These are phyloP conservation scores for Nigrograna mackinnonii DNA, from an alignment of 2,329 filamentous ascomycete species.

Conservation along the genomic window DNA sequence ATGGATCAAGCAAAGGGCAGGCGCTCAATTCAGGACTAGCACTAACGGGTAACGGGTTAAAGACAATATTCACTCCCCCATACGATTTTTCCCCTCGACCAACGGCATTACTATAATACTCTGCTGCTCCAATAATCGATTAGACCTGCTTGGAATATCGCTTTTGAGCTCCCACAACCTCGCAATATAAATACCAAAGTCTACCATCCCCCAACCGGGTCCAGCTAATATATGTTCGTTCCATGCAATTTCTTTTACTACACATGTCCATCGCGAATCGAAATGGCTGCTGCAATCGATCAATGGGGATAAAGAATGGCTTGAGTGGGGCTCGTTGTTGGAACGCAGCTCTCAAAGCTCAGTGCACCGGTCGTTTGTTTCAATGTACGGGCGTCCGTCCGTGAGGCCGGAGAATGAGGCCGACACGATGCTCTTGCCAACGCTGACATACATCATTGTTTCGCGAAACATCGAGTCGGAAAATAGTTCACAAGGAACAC, in stretches of 20 bases:
- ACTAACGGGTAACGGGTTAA: constrained; percentile 19
- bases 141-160: constrained; percentile 25
- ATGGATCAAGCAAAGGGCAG: constrained; percentile 11
- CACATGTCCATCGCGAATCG: constrained; percentile 24
- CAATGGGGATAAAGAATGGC: constrained; percentile 19
- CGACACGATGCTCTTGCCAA: constrained; percentile 3
- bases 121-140: constrained; percentile 17
- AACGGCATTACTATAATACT: constrained; percentile 35
- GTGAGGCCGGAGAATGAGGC: background rate
- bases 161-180: constrained; percentile 17
- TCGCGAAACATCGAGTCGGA: no score
- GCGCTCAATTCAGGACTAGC: constrained; percentile 11
- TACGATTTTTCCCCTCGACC: constrained; percentile 12
- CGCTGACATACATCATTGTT: constrained; percentile 6
- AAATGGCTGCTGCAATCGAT: constrained; percentile 16
- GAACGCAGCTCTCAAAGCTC: no score
- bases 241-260: constrained; percentile 36
- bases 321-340: no score
- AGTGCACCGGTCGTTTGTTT: no score
- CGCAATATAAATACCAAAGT: constrained; percentile 36
- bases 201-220: constrained; percentile 15
- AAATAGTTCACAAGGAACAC: background rate
- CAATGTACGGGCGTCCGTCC: constrained; percentile 1
- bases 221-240: constrained; percentile 28
- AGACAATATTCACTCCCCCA: constrained; percentile 22